These are phyloP conservation scores for Moniliella sp. DNA, from an alignment of 1,284 basidiomycete species.

Conservation along the genomic window DNA sequence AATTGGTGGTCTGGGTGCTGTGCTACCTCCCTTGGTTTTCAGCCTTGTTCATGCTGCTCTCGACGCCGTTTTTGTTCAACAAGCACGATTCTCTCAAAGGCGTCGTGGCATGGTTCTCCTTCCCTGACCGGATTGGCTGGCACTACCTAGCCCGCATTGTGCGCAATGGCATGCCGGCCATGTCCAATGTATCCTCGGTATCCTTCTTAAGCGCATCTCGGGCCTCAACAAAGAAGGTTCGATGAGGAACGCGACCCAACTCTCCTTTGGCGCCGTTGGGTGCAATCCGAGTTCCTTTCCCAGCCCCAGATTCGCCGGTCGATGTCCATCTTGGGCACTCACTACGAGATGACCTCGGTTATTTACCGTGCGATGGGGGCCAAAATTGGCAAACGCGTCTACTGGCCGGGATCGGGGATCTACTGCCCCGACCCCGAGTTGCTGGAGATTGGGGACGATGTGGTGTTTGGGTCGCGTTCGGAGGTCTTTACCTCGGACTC, in stretches of 20 bases:
- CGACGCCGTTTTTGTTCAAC: conserved; percentile 28
- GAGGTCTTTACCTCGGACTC: conserved; percentile 32
- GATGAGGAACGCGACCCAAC: conserved; percentile 31
- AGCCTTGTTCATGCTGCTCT: conserved; percentile 29
- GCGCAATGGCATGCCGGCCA: conserved; percentile 28
- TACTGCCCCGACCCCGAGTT: conserved; percentile 33
- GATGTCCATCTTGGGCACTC: conserved; percentile 26
- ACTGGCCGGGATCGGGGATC: conserved; percentile 33
- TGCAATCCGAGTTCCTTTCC: conserved; percentile 23
- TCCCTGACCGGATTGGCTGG: conserved; percentile 30
- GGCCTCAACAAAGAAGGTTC: conserved; percentile 31
- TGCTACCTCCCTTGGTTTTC: conserved; percentile 33
- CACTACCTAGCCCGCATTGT: conserved; percentile 31
- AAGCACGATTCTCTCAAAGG: conserved; percentile 30
- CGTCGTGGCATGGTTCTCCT: conserved; percentile 32
- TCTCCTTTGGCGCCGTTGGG: conserved; percentile 31
- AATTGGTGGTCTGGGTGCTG: conserved; percentile 17
- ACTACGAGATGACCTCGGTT: conserved; percentile 33
- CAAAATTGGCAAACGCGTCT: conserved; percentile 29
- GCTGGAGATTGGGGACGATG: conserved; percentile 32
- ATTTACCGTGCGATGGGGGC: conserved; percentile 33
- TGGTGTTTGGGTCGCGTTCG: conserved; percentile 32
- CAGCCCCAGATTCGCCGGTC: conserved; percentile 25
- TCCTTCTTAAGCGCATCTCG: conserved; percentile 24
- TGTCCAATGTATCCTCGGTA: conserved; percentile 27